A percentile compares a stretch with the other conserved stretches of the same genome.
These are phyloP conservation scores for Microdochium bolleyi DNA, from an alignment of 2,329 filamentous ascomycete genomes.

Conservation along the genomic window DNA sequence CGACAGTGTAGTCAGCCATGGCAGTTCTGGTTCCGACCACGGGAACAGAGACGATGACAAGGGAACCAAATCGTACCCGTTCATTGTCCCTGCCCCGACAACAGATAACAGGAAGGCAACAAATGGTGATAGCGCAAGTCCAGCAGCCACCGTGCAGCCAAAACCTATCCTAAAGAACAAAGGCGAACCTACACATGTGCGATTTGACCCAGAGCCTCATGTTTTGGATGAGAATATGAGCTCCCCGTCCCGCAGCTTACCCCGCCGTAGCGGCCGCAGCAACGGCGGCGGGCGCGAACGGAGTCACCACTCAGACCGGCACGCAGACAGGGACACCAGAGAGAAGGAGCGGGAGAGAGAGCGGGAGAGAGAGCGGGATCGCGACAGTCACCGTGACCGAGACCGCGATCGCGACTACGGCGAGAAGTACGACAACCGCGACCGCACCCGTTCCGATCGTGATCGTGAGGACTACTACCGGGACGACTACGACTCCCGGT, in stretches of 20 bases:
- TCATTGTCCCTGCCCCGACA: conserved; percentile 28
- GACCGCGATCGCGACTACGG: conserved; percentile 18
- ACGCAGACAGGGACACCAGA: conserved; percentile 23
- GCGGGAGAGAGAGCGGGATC: conserved; percentile 20
- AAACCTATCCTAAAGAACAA: conserved; percentile 57
- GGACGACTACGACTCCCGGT: conserved; percentile 3
- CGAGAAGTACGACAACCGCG: conserved; percentile 24
- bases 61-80: conserved; percentile 25
- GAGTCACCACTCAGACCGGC: conserved; percentile 17
- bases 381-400: conserved; percentile 27
- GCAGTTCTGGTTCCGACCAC: conserved; percentile 6
- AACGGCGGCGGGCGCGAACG: conserved; percentile 20
- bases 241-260: conserved; percentile 21
- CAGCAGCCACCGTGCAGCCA: conserved; percentile 30
- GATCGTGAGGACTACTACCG: conserved; percentile 1
- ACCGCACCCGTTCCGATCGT: conserved; percentile 11
- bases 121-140: conserved; percentile 18
- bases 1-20: conserved; percentile 6
- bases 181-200: conserved; percentile 45
- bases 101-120: conserved; percentile 10
- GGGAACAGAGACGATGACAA: conserved; percentile 14
- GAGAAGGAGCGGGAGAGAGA: conserved; percentile 25
- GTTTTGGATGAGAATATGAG: conserved; percentile 26
- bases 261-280: conserved; percentile 17
- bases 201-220: conserved; percentile 37